Evolutionary conservation across 139 green algal genomes (phyloP).

Genomic region (Choricystis sp.): DNA sequence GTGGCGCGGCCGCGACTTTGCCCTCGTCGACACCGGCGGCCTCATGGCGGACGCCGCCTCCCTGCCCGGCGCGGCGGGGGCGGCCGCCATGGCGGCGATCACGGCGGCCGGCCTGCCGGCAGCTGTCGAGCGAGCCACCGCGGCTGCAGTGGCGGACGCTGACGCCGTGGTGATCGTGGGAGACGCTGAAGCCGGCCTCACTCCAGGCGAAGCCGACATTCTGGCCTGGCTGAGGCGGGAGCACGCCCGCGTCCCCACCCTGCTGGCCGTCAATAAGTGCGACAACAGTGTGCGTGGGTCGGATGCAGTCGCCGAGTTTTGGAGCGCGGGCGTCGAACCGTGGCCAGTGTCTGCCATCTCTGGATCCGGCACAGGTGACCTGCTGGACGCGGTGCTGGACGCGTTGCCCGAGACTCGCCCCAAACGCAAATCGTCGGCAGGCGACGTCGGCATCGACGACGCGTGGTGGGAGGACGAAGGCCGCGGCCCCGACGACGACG

Average conservation of each 20-base stretch:
- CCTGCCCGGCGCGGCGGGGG: slow-evolving; percentile 36
- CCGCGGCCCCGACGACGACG: neutral
- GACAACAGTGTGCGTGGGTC: slow-evolving; percentile 64
- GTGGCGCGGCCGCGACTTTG: slow-evolving; percentile 82
- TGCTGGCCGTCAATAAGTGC: slow-evolving; percentile 98
- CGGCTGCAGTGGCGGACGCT: slow-evolving; percentile 72
- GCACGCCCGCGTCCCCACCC: slow-evolving; percentile 36
- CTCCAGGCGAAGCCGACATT: slow-evolving; percentile 69
- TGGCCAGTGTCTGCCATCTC: slow-evolving; percentile 75
- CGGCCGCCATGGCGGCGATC: slow-evolving; percentile 35
- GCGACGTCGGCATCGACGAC: neutral
- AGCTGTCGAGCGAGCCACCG: slow-evolving; percentile 81
- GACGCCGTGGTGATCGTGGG: slow-evolving; percentile 69
- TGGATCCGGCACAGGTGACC: slow-evolving; percentile 73
- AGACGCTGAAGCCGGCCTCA: slow-evolving; percentile 63
- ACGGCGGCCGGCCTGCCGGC: slow-evolving; percentile 42
- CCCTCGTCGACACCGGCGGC: slow-evolving; percentile 90
- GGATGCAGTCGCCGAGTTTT: slow-evolving; percentile 75
- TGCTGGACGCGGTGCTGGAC: slow-evolving; percentile 52
- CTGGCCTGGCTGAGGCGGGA: slow-evolving; percentile 67
- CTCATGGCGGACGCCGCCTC: slow-evolving; percentile 59
- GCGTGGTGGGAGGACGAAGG: neutral
- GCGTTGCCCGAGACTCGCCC: slow-evolving; percentile 7
- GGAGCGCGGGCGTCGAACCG: slow-evolving; percentile 63
- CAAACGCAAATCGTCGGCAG: slow-evolving; percentile 15